A percentile compares a stretch with the other conserved stretches of the same genome.
Evolutionary conservation across 345 rosid genomes (phyloP).

Genomic region (Hypericum androsaemum): DNA sequence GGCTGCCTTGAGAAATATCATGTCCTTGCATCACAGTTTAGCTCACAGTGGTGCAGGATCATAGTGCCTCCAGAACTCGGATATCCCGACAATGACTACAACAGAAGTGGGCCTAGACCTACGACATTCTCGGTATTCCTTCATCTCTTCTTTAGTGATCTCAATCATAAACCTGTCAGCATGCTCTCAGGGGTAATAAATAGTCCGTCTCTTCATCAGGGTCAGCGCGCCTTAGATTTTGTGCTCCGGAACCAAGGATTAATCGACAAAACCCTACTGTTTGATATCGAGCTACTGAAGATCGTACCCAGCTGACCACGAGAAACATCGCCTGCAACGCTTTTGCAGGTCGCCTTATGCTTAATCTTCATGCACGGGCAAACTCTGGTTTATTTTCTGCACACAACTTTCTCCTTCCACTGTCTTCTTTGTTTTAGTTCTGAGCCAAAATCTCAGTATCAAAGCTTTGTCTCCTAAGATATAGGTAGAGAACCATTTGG

Average conservation of each 20-base stretch:
- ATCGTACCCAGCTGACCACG: constrained; percentile 33
- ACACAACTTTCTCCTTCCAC: no score
- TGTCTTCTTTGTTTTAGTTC: no score
- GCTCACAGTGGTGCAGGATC: constrained; percentile 66
- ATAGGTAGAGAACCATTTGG: no score
- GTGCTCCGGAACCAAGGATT: constrained; percentile 90
- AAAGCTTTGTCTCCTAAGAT: no score
- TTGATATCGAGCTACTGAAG: constrained; percentile 88
- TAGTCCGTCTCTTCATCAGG: constrained; percentile 33
- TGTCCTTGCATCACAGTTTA: constrained; percentile 12
- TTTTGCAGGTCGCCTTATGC: no score
- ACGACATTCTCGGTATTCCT: constrained; percentile 75
- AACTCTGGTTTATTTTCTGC: no score
- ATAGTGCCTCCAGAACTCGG: constrained; percentile 94
- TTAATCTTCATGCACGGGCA: no score
- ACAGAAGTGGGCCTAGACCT: constrained; percentile 69
- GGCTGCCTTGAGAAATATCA: background rate
- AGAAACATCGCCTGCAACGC: no score
- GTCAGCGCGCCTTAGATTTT: constrained; percentile 91
- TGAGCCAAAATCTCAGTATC: no score
- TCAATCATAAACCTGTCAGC: background rate
- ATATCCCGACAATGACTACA: constrained; percentile 85
- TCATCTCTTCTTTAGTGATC: background rate
- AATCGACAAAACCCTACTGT: constrained; percentile 87
- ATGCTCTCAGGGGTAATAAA: background rate